These are phyloP conservation scores for Dryas alaskensis DNA, from an alignment of 306 rosid genomes.

Conservation along the genomic window DNA sequence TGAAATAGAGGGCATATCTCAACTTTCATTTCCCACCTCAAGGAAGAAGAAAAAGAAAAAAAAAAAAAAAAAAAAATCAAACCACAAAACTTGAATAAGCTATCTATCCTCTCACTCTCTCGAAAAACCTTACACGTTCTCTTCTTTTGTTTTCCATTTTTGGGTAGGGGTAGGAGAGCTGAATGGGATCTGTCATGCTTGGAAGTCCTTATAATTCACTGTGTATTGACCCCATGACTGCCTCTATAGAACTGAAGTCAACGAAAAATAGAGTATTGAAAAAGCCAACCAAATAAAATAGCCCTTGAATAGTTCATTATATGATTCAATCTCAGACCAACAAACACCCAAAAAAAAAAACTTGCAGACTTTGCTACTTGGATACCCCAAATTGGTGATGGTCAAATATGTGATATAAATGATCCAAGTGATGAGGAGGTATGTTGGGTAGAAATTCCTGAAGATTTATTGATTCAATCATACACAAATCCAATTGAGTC, in stretches of 20 bases:
- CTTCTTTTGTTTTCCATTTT: not conserved
- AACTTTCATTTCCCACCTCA: not conserved
- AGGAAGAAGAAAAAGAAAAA: not conserved
- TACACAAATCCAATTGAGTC: no score
- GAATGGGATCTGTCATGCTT: not conserved
- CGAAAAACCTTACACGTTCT: not conserved
- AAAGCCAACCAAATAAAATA: not conserved
- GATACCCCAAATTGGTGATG: no score
- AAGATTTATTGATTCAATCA: no score
- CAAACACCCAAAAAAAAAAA: not conserved
- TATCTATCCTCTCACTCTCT: not conserved
- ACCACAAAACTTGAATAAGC: not conserved
- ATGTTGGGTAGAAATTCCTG: no score
- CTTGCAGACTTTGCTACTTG: no score
- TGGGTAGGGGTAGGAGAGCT: not conserved
- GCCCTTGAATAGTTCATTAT: not conserved
- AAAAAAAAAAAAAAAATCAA: no score
- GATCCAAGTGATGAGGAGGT: no score
- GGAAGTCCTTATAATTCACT: not conserved
- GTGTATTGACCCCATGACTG: not conserved
- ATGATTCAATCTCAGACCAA: slow-evolving; percentile 2
- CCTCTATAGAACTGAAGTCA: not conserved
- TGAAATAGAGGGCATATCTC: not conserved
- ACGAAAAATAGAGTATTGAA: not conserved
- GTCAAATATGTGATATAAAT: no score